These are phyloP conservation scores for Jamesozyma piceae DNA, from an alignment of 805 yeast genomes.

Conservation along the genomic window DNA sequence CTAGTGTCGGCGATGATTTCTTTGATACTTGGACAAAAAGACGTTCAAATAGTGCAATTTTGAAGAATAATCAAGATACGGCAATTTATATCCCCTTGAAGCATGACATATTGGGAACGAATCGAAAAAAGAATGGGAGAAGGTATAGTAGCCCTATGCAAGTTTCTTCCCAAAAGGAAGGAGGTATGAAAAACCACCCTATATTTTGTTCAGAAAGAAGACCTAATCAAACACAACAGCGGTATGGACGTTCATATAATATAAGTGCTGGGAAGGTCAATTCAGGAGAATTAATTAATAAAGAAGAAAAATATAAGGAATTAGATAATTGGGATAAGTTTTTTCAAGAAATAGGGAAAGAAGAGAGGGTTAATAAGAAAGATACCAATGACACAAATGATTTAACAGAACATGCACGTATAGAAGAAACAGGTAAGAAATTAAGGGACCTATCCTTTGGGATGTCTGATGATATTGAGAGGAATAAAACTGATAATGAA, in stretches of 20 bases:
- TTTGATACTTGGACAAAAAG: not conserved
- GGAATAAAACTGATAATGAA: not conserved
- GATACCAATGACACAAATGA: too few relatives aligned
- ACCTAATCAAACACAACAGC: not conserved
- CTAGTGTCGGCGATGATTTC: not conserved
- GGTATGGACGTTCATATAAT: not conserved
- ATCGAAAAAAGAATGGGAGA: not conserved
- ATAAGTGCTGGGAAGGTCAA: not conserved
- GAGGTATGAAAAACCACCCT: not conserved
- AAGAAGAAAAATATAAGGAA: not conserved
- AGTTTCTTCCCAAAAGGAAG: not conserved
- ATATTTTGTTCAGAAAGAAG: not conserved
- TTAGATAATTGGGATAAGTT: not conserved
- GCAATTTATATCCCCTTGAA: not conserved
- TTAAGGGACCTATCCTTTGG: not conserved
- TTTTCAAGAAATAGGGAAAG: not conserved
- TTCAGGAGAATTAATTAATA: not conserved
- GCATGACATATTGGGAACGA: not conserved
- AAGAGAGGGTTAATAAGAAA: not conserved
- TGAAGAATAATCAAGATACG: not conserved
- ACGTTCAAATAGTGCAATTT: too few relatives aligned
- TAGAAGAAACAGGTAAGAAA: not conserved
- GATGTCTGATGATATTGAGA: not conserved
- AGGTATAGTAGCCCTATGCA: not conserved
- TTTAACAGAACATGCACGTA: too few relatives aligned